phyloP scores from a whole-genome alignment of 1,284 basidiomycete genomes.

The Ustilago crameri region DNA sequence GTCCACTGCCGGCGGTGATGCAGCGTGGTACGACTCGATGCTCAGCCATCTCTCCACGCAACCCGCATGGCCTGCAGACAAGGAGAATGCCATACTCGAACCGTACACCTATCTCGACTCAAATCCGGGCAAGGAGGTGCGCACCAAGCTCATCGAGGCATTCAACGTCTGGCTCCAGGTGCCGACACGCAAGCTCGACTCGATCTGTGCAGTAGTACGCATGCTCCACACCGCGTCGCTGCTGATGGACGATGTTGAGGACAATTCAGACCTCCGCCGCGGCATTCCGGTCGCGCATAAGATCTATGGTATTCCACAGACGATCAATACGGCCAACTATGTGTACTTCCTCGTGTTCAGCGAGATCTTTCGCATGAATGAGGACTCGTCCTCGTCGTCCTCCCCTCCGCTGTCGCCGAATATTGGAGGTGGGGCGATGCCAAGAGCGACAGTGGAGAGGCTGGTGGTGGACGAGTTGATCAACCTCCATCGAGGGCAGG shows the following conservation, averaged over 20 bases:
- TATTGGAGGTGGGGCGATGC: constrained; percentile 9
- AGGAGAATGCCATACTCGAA: constrained; percentile 74
- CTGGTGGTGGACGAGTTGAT: constrained; percentile 76
- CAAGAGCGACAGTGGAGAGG: constrained; percentile 35
- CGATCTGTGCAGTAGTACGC: constrained; percentile 83
- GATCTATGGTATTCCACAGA: constrained; percentile 94
- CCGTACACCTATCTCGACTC: constrained; percentile 88
- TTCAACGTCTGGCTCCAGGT: constrained; percentile 95
- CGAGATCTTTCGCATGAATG: constrained; percentile 75
- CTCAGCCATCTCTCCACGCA: constrained; percentile 55
- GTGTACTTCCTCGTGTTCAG: constrained; percentile 80
- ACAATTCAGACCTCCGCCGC: constrained; percentile 87
- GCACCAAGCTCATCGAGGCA: constrained; percentile 86
- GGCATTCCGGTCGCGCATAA: constrained; percentile 91
- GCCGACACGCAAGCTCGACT: constrained; percentile 76
- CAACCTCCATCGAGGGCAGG: constrained; percentile 92
- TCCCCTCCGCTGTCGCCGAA: constrained; percentile 29
- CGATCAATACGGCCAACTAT: constrained; percentile 97
- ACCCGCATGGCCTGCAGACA: constrained; percentile 68
- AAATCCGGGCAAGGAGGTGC: constrained; percentile 92
- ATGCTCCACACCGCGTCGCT: constrained; percentile 96
- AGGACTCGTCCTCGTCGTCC: constrained; percentile 71
- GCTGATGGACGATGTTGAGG: constrained; percentile 97
- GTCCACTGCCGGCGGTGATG: constrained; percentile 28
- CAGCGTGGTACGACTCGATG: constrained; percentile 64